Percentiles rank a stretch among this genome's conserved stretches.
Evolutionary conservation across 1,139 yeast genomes (phyloP).

Genomic region (Pichia inconspicua): DNA sequence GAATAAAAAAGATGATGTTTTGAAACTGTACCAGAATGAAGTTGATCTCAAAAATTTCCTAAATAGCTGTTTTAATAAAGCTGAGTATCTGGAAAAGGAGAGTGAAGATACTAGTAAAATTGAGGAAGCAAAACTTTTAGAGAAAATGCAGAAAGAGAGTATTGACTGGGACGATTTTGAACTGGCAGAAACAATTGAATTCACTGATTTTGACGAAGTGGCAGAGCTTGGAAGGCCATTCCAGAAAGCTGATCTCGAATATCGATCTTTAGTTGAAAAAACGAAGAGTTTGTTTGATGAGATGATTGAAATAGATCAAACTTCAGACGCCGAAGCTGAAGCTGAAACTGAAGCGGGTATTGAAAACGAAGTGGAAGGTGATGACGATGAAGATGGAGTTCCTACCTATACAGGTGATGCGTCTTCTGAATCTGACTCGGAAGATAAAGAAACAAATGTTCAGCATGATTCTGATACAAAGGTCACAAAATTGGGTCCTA

Average conservation of each 20-base stretch:
- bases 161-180: constrained; percentile 86
- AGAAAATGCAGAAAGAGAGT: constrained; percentile 54
- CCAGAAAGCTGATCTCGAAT: constrained; percentile 50
- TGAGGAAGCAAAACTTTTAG: constrained; percentile 28
- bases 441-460: background rate
- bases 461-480: background rate
- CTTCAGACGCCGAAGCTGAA: constrained; percentile 1
- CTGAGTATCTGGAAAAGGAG: constrained; percentile 43
- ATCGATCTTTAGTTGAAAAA: constrained; percentile 49
- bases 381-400: constrained; percentile 10
- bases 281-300: constrained; percentile 7
- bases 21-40: constrained; percentile 14
- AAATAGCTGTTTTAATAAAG: constrained; percentile 46
- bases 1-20: constrained; percentile 20
- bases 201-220: constrained; percentile 58
- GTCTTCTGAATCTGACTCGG: background rate
- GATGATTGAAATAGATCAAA: constrained; percentile 2
- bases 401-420: constrained; percentile 6
- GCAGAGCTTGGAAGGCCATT: constrained; percentile 57
- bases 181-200: constrained; percentile 60
- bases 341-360: background rate
- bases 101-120: constrained; percentile 27
- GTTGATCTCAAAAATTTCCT: constrained; percentile 32
- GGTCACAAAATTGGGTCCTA: constrained; percentile 26
- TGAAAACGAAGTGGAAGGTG: constrained; percentile 2